Evolutionary conservation across 2,329 filamentous ascomycete genomes (phyloP), one percentile per base, ranked within the genome.

Genomic region (Fusarium euwallaceae): DNA sequence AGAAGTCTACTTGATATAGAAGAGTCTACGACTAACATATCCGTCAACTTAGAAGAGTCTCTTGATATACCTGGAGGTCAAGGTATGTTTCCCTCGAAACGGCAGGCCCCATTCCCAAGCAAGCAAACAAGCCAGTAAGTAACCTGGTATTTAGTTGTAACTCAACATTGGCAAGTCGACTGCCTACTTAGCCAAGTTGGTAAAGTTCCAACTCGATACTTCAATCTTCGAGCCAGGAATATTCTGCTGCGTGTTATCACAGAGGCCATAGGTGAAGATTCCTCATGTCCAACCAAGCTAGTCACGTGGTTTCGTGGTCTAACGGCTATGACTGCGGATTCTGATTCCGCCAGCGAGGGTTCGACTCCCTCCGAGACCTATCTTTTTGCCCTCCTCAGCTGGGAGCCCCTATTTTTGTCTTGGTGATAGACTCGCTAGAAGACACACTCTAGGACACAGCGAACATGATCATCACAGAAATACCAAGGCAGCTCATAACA

Each of bases 321-420:
- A 66, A 61, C 55, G 63, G 63, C 59, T 53, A 66, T 61, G 63
- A 66, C 63, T 66, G 63, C 63, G 63, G 63, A 66, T 66, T 66
- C 63, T 66, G 63, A 66, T 66, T 66, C 63, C 63, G 63, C 63
- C 63, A 66, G 63, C 63, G 55, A 51, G 63, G 63, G 63, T 66
- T 66, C 55, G 55, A 66, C 55, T 66, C 63, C 63, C 63, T 27
- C 55, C 37, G 41, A 45, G 32, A 66, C 64, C 64, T 66, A 11
- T 22, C 27, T 53, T 66, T 66, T 66, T 66, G 22, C 22, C 24
- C 4, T 29, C 24, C 36, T 59, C n/a, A 58, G 2, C 14, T 20
- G 3, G 9, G 29, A 22, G 4, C 6, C 32, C 32, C 27, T 56
- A 32, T 56, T 22, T 16, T 56, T 56, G 11, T 56, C 3, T 17